Base-by-base conservation (phyloP, 129 eudicot species). In the Erigeron canadensis region DNA sequence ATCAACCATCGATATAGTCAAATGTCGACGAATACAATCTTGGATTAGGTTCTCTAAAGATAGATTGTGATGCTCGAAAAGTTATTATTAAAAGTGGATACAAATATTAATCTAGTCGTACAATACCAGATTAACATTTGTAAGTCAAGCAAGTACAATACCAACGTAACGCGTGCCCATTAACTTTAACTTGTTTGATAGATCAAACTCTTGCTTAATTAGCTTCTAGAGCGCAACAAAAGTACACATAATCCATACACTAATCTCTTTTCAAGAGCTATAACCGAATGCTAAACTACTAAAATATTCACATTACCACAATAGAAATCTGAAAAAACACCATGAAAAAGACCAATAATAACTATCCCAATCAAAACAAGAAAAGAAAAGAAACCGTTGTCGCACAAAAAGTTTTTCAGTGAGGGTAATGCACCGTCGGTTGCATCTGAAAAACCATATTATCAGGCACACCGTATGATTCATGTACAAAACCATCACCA, bases 361-460 rank as follows among this genome's bases (percentile, higher is more conserved):
- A 69, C 70, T 69, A 69, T 65, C 56, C 21, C 57, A 45, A 45
- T 68, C 42, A 65, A 70, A 22, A 22, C 72, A 61, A 76, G 59
- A 58, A 57, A 7, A 23, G 17, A 45, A 17, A 60, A 5, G 10
- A 45, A 15, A 50, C 43, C 23, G 0, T 65, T 5, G 65, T 23
- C 6, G 8, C 39, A 34, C 43, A 53, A 77, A 3, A 51, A 39
- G 5, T 10, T 37, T 63, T 23, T 62, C 55, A 54, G 10, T 84
- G 86, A 69, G 88, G 93, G 64, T 80, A 86, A n/a, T 83, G 79
- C 79, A 81, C 59, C 8, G 75, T 69, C 6, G 89, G 64, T 76
- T 91, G 92, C 87, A 86, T 86, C 81, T 88, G 90, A 66, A 88
- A 91, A 45, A 34, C 80, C 82, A 86, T 76, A 65, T 60, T 77